Percentiles rank a stretch among this genome's conserved stretches.
These are phyloP conservation scores for Aspergillus japonicus DNA, from an alignment of 2,329 filamentous ascomycete genomes.

Conservation along the genomic window DNA sequence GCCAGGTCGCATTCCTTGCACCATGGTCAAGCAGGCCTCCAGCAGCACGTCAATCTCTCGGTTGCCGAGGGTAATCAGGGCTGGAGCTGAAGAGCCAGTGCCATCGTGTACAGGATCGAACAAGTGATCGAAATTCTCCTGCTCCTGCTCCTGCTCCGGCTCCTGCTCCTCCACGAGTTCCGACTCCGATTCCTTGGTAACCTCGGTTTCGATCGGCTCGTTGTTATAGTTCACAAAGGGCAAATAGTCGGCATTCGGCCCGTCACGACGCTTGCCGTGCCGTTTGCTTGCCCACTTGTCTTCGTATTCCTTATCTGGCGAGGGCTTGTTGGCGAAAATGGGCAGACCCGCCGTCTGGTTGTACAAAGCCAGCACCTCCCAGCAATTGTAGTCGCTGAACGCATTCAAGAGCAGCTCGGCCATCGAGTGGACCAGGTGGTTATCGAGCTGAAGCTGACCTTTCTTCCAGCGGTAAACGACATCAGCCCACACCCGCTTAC, in stretches of 20 bases:
- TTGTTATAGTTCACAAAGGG: constrained; percentile 33
- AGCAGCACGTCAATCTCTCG: constrained; percentile 68
- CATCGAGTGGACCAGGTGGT: constrained; percentile 77
- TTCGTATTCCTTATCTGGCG: constrained; percentile 1
- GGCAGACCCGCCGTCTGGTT: constrained; percentile 78
- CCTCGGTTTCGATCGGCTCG: constrained; percentile 23
- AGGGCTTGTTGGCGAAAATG: constrained; percentile 31
- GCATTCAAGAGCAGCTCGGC: constrained; percentile 71
- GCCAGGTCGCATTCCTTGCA: constrained; percentile 62
- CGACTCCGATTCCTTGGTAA: not conserved
- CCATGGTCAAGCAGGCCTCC: constrained; percentile 57
- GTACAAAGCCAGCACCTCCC: constrained; percentile 72
- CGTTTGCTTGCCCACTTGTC: not conserved
- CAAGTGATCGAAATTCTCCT: constrained; percentile 30
- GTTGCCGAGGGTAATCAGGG: constrained; percentile 48
- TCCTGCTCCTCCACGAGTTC: constrained; percentile 8
- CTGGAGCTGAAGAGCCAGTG: constrained; percentile 1
- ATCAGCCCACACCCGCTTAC: constrained; percentile 76
- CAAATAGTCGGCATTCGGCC: constrained; percentile 23
- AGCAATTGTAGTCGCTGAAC: constrained; percentile 59
- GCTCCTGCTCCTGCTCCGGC: constrained; percentile 21
- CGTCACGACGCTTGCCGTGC: not conserved
- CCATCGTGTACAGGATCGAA: constrained; percentile 36
- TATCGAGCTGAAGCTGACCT: constrained; percentile 71
- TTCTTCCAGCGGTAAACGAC: constrained; percentile 72